These are phyloP conservation scores for Nepenthes mirabilis DNA, from an alignment of 148 eudicot species.

Conservation along the genomic window DNA sequence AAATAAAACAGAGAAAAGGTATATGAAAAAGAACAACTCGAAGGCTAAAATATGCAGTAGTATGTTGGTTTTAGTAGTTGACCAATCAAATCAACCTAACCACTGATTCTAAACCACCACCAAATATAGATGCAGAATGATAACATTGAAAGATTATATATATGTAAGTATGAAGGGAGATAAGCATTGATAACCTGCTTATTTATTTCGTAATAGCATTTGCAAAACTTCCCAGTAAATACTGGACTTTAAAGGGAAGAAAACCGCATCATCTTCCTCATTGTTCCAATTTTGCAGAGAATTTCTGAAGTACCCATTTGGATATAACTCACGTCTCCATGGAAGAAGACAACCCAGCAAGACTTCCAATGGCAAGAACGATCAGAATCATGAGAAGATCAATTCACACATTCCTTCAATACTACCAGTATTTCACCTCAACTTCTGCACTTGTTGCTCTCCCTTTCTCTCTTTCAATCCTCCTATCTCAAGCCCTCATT, in stretches of 20 bases:
- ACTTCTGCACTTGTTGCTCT: constrained; percentile 33
- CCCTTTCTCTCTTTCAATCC: constrained; percentile 50
- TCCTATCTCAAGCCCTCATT: constrained; percentile 40
- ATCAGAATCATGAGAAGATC: constrained; percentile 45
- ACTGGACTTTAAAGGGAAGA: too few species aligned
- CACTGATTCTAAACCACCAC: background rate
- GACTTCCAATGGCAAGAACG: constrained; percentile 3
- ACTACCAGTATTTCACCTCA: constrained; percentile 50
- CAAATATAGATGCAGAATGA: background rate
- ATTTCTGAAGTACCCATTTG: background rate
- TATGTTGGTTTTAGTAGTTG: background rate
- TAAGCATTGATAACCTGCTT: background rate
- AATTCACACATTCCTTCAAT: constrained; percentile 34
- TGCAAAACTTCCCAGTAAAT: too few species aligned
- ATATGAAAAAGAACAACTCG: too few species aligned
- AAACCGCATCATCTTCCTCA: too few species aligned
- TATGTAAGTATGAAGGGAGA: background rate
- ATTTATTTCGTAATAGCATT: too few species aligned
- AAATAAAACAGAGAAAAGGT: too few species aligned
- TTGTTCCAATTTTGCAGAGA: too few species aligned
- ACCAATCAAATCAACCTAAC: background rate
- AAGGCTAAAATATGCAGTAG: background rate
- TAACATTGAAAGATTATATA: background rate
- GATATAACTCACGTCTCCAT: background rate
- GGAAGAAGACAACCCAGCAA: background rate